A percentile compares a stretch with the other conserved stretches of the same genome.
phyloP scores from a whole-genome alignment of 2,329 filamentous ascomycete species.

The Pezicula radicicola region DNA sequence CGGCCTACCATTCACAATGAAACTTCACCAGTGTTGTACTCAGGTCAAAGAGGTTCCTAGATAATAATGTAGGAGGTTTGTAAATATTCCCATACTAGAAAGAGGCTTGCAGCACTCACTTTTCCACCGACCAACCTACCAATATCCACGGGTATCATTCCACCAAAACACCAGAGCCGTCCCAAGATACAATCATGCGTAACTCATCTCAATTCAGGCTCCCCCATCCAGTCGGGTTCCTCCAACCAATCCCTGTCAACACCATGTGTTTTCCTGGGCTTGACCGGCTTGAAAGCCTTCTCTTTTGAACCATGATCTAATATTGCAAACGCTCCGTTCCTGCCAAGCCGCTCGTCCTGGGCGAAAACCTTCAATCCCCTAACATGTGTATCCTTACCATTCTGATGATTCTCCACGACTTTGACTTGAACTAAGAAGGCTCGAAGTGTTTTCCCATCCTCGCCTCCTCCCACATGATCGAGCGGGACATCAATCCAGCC shows the following conservation, averaged over 20 bases:
- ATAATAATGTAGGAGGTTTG: no score
- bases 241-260: conserved; percentile 17
- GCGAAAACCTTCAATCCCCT: conserved; percentile 85
- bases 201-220: conserved; percentile 27
- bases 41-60: no score
- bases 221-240: conserved; percentile 31
- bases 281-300: conserved; percentile 1
- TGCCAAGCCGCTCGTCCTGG: conserved; percentile 22
- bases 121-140: no score
- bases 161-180: neutral
- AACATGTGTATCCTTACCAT: conserved; percentile 98
- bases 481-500: conserved; percentile 90
- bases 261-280: conserved; percentile 4
- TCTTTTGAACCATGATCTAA: conserved; percentile 8
- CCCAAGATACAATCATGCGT: neutral
- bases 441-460: conserved; percentile 72
- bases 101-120: no score
- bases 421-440: conserved; percentile 89
- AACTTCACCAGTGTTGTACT: no score
- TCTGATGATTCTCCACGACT: conserved; percentile 95
- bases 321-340: conserved; percentile 9
- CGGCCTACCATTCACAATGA: no score
- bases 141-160: no score
- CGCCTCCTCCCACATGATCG: conserved; percentile 51
- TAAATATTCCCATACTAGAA: no score